phyloP scores from a whole-genome alignment of 2,329 filamentous ascomycete genomes.

The Zymoseptoria brevis region DNA sequence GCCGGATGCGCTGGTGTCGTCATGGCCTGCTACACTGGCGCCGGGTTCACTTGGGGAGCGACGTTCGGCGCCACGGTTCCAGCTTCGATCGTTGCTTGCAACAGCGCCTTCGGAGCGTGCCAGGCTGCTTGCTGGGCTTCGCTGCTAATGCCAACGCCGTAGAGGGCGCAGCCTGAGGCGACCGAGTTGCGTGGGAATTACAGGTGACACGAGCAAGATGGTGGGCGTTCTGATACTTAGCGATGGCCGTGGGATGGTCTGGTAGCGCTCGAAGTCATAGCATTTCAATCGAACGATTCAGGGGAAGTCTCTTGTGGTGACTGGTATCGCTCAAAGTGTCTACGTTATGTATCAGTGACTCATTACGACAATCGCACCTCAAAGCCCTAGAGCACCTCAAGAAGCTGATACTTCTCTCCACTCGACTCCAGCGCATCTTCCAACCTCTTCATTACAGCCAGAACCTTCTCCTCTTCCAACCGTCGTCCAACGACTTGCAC shows the following conservation, averaged over 20 bases:
- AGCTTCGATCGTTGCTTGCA: conserved; percentile 42
- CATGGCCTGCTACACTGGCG: conserved; percentile 41
- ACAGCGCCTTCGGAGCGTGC: conserved; percentile 39
- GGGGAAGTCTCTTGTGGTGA: no score
- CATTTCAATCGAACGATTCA: neutral
- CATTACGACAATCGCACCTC: neutral
- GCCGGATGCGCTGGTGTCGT: conserved; percentile 40
- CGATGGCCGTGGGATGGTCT: neutral
- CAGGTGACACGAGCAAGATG: neutral
- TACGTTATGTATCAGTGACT: neutral
- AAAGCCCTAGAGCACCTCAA: conserved; percentile 26
- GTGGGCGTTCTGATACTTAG: neutral
- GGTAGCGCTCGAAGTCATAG: neutral
- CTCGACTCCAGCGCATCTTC: conserved; percentile 61
- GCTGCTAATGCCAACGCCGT: conserved; percentile 5
- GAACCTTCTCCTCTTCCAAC: conserved; percentile 79
- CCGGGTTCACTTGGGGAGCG: no score
- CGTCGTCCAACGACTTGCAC: conserved; percentile 75
- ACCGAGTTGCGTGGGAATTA: neutral
- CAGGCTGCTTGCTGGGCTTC: conserved; percentile 38
- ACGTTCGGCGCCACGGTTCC: no score
- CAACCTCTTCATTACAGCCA: conserved; percentile 70
- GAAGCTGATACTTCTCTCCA: conserved; percentile 43
- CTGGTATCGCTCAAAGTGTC: neutral
- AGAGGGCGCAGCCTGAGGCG: neutral